These are phyloP conservation scores for Chrysanthemum lavandulifolium DNA, from an alignment of 129 eudicot species.

Conservation along the genomic window DNA sequence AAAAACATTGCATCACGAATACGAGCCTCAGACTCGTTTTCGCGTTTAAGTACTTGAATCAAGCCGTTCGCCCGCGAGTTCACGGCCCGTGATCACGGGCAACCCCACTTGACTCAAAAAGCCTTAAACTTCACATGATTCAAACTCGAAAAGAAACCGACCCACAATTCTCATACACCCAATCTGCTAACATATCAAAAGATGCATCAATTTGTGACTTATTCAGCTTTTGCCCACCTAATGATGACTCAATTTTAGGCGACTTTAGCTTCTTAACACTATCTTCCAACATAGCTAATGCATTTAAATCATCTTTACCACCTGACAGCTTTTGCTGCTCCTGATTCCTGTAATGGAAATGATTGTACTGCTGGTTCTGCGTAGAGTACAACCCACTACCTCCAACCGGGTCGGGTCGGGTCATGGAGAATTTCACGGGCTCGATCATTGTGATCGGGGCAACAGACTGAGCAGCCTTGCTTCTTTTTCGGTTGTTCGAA, in stretches of 20 bases:
- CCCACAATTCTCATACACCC: conserved; percentile 81
- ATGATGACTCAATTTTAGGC: conserved; percentile 47
- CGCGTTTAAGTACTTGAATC: conserved; percentile 57
- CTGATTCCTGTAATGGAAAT: too few species aligned
- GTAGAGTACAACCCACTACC: conserved; percentile 27
- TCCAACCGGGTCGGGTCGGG: conserved; percentile 24
- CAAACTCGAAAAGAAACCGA: conserved; percentile 61
- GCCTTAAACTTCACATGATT: conserved; percentile 77
- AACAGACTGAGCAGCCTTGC: conserved; percentile 29
- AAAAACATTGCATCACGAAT: conserved; percentile 85
- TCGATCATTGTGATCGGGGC: conserved; percentile 55
- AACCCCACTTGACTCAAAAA: conserved; percentile 68
- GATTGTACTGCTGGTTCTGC: conserved; percentile 32
- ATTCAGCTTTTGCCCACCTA: conserved; percentile 53
- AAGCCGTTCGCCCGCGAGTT: conserved; percentile 58
- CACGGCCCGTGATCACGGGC: conserved; percentile 49
- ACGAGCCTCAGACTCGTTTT: conserved; percentile 66
- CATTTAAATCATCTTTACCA: conserved; percentile 80
- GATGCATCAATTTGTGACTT: conserved; percentile 71
- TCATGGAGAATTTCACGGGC: conserved; percentile 39
- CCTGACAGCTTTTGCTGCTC: conserved; percentile 45
- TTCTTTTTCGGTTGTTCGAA: conserved; percentile 32
- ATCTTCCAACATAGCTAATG: conserved; percentile 84
- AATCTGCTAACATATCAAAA: conserved; percentile 61
- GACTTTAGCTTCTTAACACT: conserved; percentile 82